Percentiles rank a stretch among this genome's conserved stretches.
Evolutionary conservation across 176 grass and related monocot species (phyloP).

Genomic region (Chloris gayana): DNA sequence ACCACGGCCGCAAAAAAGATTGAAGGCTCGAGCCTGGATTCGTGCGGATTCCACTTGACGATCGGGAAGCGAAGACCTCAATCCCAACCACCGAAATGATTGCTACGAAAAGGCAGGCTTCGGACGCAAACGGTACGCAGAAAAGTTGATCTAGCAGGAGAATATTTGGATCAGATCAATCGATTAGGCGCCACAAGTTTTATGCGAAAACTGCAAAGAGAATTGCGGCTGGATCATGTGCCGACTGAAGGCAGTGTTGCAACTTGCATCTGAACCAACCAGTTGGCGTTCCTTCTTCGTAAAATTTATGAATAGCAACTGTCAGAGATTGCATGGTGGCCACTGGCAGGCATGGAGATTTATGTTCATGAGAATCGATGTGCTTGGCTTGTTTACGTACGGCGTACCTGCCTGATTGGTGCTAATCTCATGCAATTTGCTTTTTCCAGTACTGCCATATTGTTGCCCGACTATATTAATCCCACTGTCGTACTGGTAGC

Average conservation of each 20-base stretch:
- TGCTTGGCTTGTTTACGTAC: neutral
- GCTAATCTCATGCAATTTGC: neutral
- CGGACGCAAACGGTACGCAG: neutral
- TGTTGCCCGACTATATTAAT: neutral
- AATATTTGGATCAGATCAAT: slow-evolving; percentile 29
- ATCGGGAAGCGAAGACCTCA: neutral
- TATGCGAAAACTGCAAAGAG: neutral
- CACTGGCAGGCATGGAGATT: neutral
- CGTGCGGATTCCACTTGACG: slow-evolving; percentile 30
- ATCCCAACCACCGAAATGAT: slow-evolving; percentile 53
- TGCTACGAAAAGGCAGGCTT: neutral
- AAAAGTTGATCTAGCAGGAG: slow-evolving; percentile 31
- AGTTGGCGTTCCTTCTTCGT: neutral
- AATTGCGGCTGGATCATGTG: slow-evolving; percentile 26
- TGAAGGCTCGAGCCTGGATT: slow-evolving; percentile 44
- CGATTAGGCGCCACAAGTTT: neutral
- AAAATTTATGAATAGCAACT: slow-evolving; percentile 13
- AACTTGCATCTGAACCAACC: neutral
- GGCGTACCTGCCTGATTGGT: neutral
- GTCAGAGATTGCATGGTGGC: slow-evolving; percentile 21
- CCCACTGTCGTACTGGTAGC: neutral
- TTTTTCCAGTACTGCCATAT: neutral
- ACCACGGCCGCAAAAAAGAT: slow-evolving; percentile 25
- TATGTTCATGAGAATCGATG: neutral
- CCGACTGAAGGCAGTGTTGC: neutral